phyloP scores from a whole-genome alignment of 495 filamentous ascomycete species.

The Polyplosphaeria fusca region DNA sequence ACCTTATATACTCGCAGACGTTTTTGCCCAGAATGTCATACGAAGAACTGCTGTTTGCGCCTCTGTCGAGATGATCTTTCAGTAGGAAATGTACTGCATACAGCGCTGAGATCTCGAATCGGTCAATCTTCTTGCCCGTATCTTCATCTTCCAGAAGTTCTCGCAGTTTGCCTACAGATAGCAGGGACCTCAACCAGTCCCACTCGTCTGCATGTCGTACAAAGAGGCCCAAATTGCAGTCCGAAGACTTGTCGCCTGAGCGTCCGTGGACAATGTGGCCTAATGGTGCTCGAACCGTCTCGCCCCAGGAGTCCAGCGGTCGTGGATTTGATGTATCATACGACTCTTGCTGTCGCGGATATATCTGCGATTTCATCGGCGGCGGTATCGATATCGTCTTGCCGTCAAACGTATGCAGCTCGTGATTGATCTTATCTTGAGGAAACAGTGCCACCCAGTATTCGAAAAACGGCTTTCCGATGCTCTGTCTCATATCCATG shows the following conservation, averaged over 20 bases:
- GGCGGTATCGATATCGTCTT: conserved; percentile 15
- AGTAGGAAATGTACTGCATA: conserved; percentile 16
- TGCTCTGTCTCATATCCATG: conserved; percentile 20
- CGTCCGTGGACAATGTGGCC: conserved; percentile 16
- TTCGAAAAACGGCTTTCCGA: conserved; percentile 18
- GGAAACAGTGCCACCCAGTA: conserved; percentile 26
- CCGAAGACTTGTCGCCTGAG: conserved; percentile 21
- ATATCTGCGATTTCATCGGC: conserved; percentile 4
- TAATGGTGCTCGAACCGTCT: conserved; percentile 14
- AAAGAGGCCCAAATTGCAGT: conserved; percentile 21
- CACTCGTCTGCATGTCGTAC: conserved; percentile 14
- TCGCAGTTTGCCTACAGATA: conserved; percentile 1
- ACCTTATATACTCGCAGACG: conserved; percentile 12
- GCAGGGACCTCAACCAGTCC: conserved; percentile 18
- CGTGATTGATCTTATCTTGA: conserved; percentile 31
- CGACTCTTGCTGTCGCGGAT: conserved; percentile 5
- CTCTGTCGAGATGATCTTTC: conserved; percentile 10
- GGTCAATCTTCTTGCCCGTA: conserved; percentile 14
- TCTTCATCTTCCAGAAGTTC: conserved; percentile 13
- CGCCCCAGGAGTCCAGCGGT: conserved; percentile 9
- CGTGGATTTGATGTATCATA: conserved; percentile 6
- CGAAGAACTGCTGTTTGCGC: not conserved
- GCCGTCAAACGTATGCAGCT: conserved; percentile 25
- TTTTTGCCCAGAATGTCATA: conserved; percentile 14
- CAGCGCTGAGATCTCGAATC: conserved; percentile 15